Percentiles rank a stretch among this genome's conserved stretches.
Conservation (phyloP, 495 filamentous ascomycete species). For the Penicillium pancosmium region DNA sequence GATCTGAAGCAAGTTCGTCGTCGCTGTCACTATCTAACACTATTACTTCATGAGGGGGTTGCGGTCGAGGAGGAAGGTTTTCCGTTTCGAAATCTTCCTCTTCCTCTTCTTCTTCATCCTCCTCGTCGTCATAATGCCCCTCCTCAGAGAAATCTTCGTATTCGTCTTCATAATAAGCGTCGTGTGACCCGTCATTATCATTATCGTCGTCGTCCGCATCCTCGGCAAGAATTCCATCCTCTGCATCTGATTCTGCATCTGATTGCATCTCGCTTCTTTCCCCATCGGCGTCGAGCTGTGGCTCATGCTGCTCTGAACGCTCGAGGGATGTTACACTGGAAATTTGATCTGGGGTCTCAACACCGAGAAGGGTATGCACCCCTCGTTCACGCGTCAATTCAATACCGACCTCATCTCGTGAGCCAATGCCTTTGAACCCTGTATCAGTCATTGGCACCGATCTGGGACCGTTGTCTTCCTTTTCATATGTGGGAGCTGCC, state of each 20-base stretch:
- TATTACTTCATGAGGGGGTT: conserved; percentile 40
- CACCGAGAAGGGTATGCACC: background rate
- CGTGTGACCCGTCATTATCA: conserved; percentile 4
- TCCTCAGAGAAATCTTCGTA: conserved; percentile 2
- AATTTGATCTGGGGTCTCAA: background rate
- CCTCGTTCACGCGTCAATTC: background rate
- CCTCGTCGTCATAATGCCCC: background rate
- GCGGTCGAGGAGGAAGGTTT: conserved; percentile 3
- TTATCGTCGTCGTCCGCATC: background rate
- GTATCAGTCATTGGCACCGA: background rate
- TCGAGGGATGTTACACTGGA: background rate
- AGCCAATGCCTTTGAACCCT: background rate
- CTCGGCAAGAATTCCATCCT: background rate
- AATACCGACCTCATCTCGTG: background rate
- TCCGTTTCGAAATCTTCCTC: conserved; percentile 15
- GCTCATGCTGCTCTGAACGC: background rate
- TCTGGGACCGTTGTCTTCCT: background rate
- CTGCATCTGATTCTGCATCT: background rate
- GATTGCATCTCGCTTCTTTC: background rate
- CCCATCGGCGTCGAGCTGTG: background rate
- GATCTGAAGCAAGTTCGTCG: conserved; percentile 33
- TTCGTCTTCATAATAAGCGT: conserved; percentile 14
- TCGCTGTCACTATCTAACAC: conserved; percentile 49
- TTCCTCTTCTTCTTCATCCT: conserved; percentile 18
- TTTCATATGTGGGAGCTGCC: background rate